phyloP scores from a whole-genome alignment of 148 eudicot species.

The Polygonum aviculare region DNA sequence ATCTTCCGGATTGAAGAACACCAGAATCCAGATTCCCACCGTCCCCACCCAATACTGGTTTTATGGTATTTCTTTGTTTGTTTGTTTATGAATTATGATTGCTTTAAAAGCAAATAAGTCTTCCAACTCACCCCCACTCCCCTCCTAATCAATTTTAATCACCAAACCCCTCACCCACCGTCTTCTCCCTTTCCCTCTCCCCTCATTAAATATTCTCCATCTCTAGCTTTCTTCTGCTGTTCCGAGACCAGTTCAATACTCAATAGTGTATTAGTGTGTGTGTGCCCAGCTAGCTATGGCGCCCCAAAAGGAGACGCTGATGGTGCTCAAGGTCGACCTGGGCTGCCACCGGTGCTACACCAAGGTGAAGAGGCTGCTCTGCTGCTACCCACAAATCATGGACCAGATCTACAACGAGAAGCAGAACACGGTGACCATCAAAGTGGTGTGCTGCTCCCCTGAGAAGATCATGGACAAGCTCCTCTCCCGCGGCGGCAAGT shows the following conservation, averaged over 20 bases:
- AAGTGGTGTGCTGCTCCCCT: slow-evolving; percentile 72
- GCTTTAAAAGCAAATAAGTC: not conserved
- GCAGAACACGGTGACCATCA: slow-evolving; percentile 58
- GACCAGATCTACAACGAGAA: slow-evolving; percentile 63
- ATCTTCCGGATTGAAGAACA: not conserved
- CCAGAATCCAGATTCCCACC: not conserved
- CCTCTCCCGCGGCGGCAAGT: slow-evolving; percentile 43
- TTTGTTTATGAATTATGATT: not conserved
- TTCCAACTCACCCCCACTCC: not conserved
- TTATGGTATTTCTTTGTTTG: not conserved
- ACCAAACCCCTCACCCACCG: slow-evolving; percentile 1
- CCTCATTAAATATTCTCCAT: not conserved
- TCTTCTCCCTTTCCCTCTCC: slow-evolving; percentile 2
- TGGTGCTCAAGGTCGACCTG: slow-evolving; percentile 74
- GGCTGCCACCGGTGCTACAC: slow-evolving; percentile 64
- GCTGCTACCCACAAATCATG: slow-evolving; percentile 71
- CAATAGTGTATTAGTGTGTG: not conserved
- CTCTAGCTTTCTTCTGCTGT: not conserved
- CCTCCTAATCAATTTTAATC: not conserved
- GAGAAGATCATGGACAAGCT: slow-evolving; percentile 75
- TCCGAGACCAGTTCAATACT: too few species aligned
- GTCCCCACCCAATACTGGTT: not conserved
- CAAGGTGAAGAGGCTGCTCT: slow-evolving; percentile 54
- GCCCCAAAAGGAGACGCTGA: slow-evolving; percentile 35
- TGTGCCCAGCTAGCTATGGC: not conserved